phyloP scores from a whole-genome alignment of 768 basidiomycete genomes.

The Suillus plorans region DNA sequence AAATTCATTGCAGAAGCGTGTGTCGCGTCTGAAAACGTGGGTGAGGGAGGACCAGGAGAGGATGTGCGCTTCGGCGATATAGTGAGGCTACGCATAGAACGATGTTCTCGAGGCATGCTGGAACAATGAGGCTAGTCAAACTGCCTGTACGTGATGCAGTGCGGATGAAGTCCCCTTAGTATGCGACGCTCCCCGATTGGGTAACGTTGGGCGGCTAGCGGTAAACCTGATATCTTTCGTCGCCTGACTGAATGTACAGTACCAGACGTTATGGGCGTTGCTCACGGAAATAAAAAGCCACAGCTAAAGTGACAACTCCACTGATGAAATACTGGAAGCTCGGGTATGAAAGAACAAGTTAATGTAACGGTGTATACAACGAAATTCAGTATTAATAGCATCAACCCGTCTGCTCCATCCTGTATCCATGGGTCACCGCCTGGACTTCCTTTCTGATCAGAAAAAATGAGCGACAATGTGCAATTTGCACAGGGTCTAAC shows the following conservation, averaged over 20 bases:
- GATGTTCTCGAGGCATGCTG: conserved; percentile 50
- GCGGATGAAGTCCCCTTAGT: conserved; percentile 7
- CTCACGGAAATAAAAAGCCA: conserved; percentile 3
- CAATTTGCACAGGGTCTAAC: too few species aligned
- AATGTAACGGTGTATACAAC: conserved; percentile 1
- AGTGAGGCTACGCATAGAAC: conserved; percentile 55
- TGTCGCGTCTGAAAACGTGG: conserved; percentile 81
- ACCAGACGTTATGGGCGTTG: neutral
- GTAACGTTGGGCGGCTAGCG: neutral
- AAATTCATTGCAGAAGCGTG: conserved; percentile 78
- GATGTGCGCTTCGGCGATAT: conserved; percentile 45
- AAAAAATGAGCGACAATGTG: neutral
- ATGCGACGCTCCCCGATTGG: conserved; percentile 16
- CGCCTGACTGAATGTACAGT: neutral
- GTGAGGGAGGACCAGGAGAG: conserved; percentile 70
- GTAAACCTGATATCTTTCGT: neutral
- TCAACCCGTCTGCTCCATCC: neutral
- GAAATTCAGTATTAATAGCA: neutral
- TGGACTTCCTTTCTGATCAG: neutral
- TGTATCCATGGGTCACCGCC: neutral
- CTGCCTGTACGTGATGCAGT: conserved; percentile 14
- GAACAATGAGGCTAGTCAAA: conserved; percentile 15
- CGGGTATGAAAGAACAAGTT: neutral
- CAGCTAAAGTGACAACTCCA: neutral
- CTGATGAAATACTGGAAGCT: neutral